Percentiles rank a stretch among this genome's conserved stretches.
phyloP scores from a whole-genome alignment of 768 basidiomycete genomes.

The Asterophora parasitica region DNA sequence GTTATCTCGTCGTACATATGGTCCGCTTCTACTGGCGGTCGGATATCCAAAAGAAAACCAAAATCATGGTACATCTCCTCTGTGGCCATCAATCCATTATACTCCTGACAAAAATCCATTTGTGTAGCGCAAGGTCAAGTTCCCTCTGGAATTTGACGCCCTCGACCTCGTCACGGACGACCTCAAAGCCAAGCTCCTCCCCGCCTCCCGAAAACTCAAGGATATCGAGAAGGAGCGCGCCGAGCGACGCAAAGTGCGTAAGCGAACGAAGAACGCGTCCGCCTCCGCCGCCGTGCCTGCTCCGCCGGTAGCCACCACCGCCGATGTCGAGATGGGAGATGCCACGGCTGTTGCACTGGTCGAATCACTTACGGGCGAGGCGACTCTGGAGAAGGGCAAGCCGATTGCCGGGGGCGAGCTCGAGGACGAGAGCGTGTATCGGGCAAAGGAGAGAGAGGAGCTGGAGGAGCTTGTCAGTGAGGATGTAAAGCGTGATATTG shows the following conservation, averaged over 20 bases:
- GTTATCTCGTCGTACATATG: constrained; percentile 88
- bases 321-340: constrained; percentile 49
- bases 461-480: constrained; percentile 61
- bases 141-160: constrained; percentile 84
- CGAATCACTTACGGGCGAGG: constrained; percentile 17
- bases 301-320: constrained; percentile 19
- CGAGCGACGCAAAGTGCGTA: constrained; percentile 79
- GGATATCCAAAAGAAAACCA: constrained; percentile 89
- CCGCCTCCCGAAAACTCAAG: constrained; percentile 67
- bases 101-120: background rate
- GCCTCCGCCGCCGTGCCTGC: constrained; percentile 20
- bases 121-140: constrained; percentile 82
- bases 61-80: constrained; percentile 74
- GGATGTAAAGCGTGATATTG: constrained; percentile 61
- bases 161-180: constrained; percentile 79
- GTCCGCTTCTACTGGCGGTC: constrained; percentile 93
- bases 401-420: constrained; percentile 40
- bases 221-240: constrained; percentile 79
- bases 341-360: constrained; percentile 18
- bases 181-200: constrained; percentile 63
- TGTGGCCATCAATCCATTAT: background rate
- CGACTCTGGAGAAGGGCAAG: constrained; percentile 23
- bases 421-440: constrained; percentile 60
- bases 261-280: constrained; percentile 54
- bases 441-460: constrained; percentile 60